Evolutionary conservation across 208 protist species (phyloP).

Genomic region (Wallacemonas sp.): DNA sequence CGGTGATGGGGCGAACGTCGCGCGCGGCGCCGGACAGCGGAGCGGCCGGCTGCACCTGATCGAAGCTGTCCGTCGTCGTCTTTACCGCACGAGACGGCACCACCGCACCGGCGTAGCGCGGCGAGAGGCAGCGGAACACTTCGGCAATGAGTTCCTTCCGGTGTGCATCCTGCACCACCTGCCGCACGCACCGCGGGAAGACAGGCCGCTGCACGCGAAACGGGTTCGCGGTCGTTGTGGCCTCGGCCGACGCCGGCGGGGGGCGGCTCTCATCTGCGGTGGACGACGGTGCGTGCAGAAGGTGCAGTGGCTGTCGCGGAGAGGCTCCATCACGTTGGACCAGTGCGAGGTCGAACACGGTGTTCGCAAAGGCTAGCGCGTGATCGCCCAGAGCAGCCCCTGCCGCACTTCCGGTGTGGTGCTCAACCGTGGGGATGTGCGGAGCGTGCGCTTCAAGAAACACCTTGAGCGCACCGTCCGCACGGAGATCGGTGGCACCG

Average conservation of each 20-base stretch:
- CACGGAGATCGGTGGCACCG: constrained; percentile 31
- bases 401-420: constrained; percentile 14
- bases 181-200: constrained; percentile 41
- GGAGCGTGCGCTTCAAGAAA: constrained; percentile 30
- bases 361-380: constrained; percentile 7
- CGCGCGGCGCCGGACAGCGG: neutral
- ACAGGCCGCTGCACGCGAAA: constrained; percentile 49
- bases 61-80: too few species aligned
- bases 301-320: neutral
- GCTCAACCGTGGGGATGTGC: neutral
- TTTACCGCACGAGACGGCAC: neutral
- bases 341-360: constrained; percentile 37
- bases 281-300: constrained; percentile 4
- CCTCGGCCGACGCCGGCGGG: neutral
- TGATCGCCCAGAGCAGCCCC: neutral
- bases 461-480: constrained; percentile 18
- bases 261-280: too few species aligned
- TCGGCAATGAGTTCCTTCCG: constrained; percentile 59
- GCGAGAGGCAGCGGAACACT: constrained; percentile 67
- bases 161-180: constrained; percentile 31
- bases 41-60: neutral
- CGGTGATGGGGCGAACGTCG: constrained; percentile 18
- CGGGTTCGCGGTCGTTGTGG: neutral
- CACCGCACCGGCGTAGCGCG: constrained; percentile 33
- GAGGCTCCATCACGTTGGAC: constrained; percentile 37